A percentile compares a stretch with the other conserved stretches of the same genome.
Evolutionary conservation across 306 rosid species (phyloP).

Genomic region (Cicer bijugum): DNA sequence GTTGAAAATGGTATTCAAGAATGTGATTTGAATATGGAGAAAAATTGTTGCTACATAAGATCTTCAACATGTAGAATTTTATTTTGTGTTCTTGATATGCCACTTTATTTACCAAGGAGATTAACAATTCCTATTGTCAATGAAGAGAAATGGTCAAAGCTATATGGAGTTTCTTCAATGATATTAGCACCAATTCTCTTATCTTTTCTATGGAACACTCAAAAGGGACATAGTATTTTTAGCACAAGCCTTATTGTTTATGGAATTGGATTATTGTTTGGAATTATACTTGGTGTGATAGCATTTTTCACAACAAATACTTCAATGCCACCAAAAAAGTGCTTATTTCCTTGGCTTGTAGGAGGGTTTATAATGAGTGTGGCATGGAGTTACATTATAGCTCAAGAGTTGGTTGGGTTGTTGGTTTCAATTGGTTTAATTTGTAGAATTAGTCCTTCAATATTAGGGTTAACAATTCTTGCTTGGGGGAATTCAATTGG

Average conservation of each 20-base stretch:
- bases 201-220: conserved; percentile 41
- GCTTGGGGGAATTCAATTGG: conserved; percentile 62
- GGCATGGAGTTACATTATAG: conserved; percentile 54
- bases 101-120: conserved; percentile 53
- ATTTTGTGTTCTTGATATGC: conserved; percentile 41
- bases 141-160: conserved; percentile 54
- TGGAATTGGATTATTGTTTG: conserved; percentile 47
- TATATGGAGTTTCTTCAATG: conserved; percentile 47
- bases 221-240: neutral
- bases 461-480: conserved; percentile 51
- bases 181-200: conserved; percentile 49
- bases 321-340: conserved; percentile 47
- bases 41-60: conserved; percentile 28
- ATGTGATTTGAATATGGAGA: conserved; percentile 21
- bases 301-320: conserved; percentile 42
- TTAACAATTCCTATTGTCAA: conserved; percentile 46
- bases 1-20: conserved; percentile 38
- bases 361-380: conserved; percentile 59
- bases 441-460: conserved; percentile 52
- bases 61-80: conserved; percentile 33
- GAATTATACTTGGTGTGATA: conserved; percentile 42
- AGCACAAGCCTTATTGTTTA: conserved; percentile 22
- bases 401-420: conserved; percentile 53
- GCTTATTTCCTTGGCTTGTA: conserved; percentile 50
- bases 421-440: conserved; percentile 50